These are phyloP conservation scores for Podospora pseudoanserina DNA, from an alignment of 495 filamentous ascomycete species.

Conservation along the genomic window DNA sequence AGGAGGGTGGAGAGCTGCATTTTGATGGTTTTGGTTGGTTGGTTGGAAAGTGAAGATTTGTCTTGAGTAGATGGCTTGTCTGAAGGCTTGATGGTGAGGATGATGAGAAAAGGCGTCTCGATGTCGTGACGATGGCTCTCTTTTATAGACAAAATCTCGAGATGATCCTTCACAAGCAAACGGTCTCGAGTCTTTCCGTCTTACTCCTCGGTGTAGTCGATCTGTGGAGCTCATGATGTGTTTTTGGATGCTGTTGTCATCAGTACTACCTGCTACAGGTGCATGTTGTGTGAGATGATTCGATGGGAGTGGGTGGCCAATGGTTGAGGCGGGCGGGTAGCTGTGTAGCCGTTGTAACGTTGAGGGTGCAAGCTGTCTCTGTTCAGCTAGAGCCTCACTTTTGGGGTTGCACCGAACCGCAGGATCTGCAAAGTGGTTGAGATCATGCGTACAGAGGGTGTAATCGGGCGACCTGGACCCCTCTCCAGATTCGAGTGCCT, in stretches of 20 bases:
- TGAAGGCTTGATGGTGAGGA: constrained; percentile 4
- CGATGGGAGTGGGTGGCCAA: not conserved
- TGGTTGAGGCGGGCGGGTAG: not conserved
- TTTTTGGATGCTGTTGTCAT: not conserved
- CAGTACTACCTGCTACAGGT: not conserved
- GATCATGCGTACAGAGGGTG: not conserved
- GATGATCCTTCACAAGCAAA: not conserved
- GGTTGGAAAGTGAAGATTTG: not conserved
- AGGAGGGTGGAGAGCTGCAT: constrained; percentile 5
- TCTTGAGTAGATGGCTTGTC: not conserved
- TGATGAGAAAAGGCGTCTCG: not conserved
- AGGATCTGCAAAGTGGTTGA: not conserved
- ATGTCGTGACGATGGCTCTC: constrained; percentile 1
- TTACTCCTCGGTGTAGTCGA: not conserved
- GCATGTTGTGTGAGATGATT: not conserved
- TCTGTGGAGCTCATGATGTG: constrained; percentile 5
- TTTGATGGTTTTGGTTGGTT: not conserved
- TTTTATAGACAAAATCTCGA: constrained; percentile 3
- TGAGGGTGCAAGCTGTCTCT: constrained; percentile 2
- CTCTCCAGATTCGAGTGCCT: too few relatives aligned
- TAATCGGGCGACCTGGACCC: not conserved
- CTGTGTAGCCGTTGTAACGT: not conserved
- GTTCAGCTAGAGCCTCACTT: constrained; percentile 3
- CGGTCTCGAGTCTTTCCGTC: not conserved
- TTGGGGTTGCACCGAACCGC: not conserved